Percentiles rank a stretch among this genome's conserved stretches.
Conservation (phyloP, 495 filamentous ascomycete genomes). For the Staphylotrichum tortipilum region DNA sequence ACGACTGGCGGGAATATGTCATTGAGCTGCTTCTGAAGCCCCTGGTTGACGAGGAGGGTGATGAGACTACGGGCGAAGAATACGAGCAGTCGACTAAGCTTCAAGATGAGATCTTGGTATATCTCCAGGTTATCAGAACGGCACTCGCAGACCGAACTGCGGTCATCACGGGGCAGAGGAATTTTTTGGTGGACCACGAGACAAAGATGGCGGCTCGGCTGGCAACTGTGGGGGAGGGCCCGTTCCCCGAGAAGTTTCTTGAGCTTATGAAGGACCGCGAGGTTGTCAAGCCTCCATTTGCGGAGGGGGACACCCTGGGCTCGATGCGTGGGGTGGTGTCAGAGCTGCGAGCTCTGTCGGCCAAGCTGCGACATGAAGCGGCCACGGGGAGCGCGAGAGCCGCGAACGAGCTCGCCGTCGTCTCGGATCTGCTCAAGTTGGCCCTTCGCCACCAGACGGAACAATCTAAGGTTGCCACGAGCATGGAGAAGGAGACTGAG, state of each 20-base stretch:
- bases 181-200: constrained; percentile 74
- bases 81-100: constrained; percentile 78
- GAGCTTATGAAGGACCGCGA: constrained; percentile 51
- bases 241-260: constrained; percentile 60
- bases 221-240: constrained; percentile 56
- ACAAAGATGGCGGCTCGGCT: constrained; percentile 47
- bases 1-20: constrained; percentile 64
- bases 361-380: constrained; percentile 52
- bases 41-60: constrained; percentile 73
- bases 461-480: constrained; percentile 54
- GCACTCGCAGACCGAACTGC: constrained; percentile 71
- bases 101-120: constrained; percentile 76
- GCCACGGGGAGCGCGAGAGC: constrained; percentile 56
- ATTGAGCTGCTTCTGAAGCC: constrained; percentile 60
- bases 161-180: constrained; percentile 62
- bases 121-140: constrained; percentile 65
- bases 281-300: constrained; percentile 46
- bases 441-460: constrained; percentile 52
- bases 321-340: constrained; percentile 63
- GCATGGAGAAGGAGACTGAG: constrained; percentile 64
- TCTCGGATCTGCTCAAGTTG: constrained; percentile 42
- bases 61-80: constrained; percentile 75
- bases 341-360: constrained; percentile 55
- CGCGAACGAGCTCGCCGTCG: constrained; percentile 53
- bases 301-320: constrained; percentile 31